A percentile compares a stretch with the other conserved stretches of the same genome.
Evolutionary conservation across 2,329 filamentous ascomycete genomes (phyloP).

Genomic region (Apiospora phragmitis): DNA sequence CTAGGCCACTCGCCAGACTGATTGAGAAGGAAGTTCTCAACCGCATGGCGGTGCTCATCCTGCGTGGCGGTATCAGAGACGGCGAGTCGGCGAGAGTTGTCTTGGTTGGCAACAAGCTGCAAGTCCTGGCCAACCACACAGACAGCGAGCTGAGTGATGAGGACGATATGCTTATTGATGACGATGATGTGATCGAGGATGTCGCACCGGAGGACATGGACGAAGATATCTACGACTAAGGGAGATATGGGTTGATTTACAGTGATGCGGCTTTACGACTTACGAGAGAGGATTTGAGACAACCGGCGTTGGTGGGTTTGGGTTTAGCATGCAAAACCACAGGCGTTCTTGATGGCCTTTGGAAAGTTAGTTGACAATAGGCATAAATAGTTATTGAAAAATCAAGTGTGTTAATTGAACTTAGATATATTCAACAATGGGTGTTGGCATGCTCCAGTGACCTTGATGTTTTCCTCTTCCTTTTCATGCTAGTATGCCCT

Average conservation of each 20-base stretch:
- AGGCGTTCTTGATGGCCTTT: background rate
- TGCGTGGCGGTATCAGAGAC: slow-evolving; percentile 81
- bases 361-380: background rate
- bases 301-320: slow-evolving; percentile 1
- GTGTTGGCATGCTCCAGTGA: background rate
- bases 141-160: slow-evolving; percentile 58
- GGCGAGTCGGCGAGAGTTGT: slow-evolving; percentile 81
- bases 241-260: background rate
- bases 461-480: background rate
- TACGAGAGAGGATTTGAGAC: background rate
- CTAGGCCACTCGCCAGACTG: slow-evolving; percentile 80
- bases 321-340: background rate
- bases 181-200: slow-evolving; percentile 74
- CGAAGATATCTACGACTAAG: slow-evolving; percentile 51
- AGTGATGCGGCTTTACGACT: slow-evolving; percentile 3
- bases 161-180: slow-evolving; percentile 72
- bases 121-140: slow-evolving; percentile 79
- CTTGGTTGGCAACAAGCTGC: slow-evolving; percentile 75
- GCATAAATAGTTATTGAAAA: background rate
- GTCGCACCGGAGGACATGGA: slow-evolving; percentile 61
- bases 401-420: background rate
- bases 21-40: slow-evolving; percentile 99
- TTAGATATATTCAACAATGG: background rate
- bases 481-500: no score
- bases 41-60: slow-evolving; percentile 84